These are phyloP conservation scores for Nyctanthes arbortristis DNA, from an alignment of 257 asterid genomes.

Conservation along the genomic window DNA sequence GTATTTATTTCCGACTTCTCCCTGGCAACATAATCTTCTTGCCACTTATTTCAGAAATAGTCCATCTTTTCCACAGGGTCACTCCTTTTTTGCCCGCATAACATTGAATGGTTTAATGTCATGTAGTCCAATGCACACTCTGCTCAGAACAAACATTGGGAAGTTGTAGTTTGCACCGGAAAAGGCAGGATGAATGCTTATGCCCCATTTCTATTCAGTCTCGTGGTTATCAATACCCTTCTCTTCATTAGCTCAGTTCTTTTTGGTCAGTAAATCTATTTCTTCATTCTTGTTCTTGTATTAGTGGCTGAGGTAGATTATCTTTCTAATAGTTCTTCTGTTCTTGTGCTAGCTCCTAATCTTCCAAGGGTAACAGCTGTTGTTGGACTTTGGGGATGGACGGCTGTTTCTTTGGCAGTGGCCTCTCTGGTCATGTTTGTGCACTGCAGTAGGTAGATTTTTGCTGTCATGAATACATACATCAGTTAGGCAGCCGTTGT, in stretches of 20 bases:
- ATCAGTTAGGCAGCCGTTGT: slow-evolving; percentile 17
- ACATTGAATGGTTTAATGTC: slow-evolving; percentile 34
- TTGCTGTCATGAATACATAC: slow-evolving; percentile 20
- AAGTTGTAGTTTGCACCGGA: slow-evolving; percentile 47
- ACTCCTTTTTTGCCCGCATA: slow-evolving; percentile 20
- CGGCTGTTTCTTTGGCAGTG: slow-evolving; percentile 69
- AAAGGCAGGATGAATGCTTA: slow-evolving; percentile 66
- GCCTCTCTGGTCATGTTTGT: slow-evolving; percentile 68
- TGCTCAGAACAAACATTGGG: slow-evolving; percentile 56
- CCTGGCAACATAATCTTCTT: background rate
- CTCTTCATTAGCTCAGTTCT: slow-evolving; percentile 76
- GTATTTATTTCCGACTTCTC: background rate
- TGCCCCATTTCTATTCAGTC: slow-evolving; percentile 76
- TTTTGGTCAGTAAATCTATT: slow-evolving; percentile 58
- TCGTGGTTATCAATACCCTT: slow-evolving; percentile 56
- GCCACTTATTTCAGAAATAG: background rate
- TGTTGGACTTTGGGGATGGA: slow-evolving; percentile 98
- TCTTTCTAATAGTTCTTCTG: slow-evolving; percentile 34
- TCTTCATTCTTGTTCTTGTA: slow-evolving; percentile 7
- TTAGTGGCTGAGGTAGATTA: slow-evolving; percentile 21
- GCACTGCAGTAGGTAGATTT: slow-evolving; percentile 78
- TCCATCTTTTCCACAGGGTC: background rate
- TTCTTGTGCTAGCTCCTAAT: slow-evolving; percentile 70
- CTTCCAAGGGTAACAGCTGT: slow-evolving; percentile 81
- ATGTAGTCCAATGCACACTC: slow-evolving; percentile 71